These are phyloP conservation scores for Triticum urartu DNA, from an alignment of 176 grass and related monocot species.

Conservation along the genomic window DNA sequence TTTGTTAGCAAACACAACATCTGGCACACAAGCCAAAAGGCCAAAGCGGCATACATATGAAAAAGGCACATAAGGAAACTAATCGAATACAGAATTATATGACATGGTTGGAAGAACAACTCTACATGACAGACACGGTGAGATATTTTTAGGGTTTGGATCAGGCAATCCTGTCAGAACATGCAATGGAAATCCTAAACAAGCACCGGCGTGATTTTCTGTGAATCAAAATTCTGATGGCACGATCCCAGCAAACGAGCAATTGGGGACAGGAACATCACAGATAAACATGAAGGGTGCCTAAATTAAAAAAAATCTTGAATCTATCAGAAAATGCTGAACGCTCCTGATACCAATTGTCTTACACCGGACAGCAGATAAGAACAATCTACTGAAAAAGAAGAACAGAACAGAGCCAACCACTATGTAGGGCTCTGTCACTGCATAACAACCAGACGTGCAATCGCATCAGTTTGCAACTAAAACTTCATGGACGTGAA, in stretches of 20 bases:
- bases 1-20: not conserved
- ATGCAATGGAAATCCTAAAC: not conserved
- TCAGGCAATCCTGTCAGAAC: not conserved
- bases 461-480: not conserved
- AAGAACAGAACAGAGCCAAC: not conserved
- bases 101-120: not conserved
- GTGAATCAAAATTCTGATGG: not conserved
- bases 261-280: not conserved
- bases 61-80: not conserved
- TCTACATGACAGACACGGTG: not conserved
- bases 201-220: not conserved
- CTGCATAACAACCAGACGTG: not conserved
- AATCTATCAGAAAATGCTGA: not conserved
- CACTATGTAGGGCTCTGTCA: not conserved
- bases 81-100: not conserved
- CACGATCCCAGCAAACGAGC: not conserved
- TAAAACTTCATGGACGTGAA: not conserved
- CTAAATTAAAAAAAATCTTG: not conserved
- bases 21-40: not conserved
- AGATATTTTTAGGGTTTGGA: not conserved
- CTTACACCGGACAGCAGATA: not conserved
- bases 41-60: not conserved
- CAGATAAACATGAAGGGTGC: not conserved
- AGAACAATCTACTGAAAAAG: not conserved
- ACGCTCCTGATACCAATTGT: not conserved